A percentile compares a stretch with the other conserved stretches of the same genome.
These are phyloP conservation scores for Chaetomium globosum DNA, from an alignment of 2,329 filamentous ascomycete species.

Conservation along the genomic window DNA sequence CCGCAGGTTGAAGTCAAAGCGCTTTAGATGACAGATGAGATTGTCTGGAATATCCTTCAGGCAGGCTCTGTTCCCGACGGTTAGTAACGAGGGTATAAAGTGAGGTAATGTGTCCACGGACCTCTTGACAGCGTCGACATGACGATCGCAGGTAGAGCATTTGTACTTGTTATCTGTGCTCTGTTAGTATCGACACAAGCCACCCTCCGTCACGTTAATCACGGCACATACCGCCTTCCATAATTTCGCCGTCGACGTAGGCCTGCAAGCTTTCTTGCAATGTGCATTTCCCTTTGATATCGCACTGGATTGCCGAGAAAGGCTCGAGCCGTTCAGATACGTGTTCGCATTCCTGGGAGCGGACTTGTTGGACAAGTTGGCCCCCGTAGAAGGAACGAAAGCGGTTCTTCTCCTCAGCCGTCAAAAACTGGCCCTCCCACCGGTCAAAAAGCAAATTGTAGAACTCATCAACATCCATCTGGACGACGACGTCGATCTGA, in stretches of 20 bases:
- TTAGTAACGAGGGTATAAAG: conserved; percentile 16
- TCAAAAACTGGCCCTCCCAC: conserved; percentile 79
- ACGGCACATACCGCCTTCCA: conserved; percentile 73
- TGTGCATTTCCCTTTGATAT: conserved; percentile 86
- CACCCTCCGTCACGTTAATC: background rate
- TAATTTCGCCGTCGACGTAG: conserved; percentile 94
- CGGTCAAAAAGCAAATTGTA: conserved; percentile 92
- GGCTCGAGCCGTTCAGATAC: conserved; percentile 88
- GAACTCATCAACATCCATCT: conserved; percentile 99
- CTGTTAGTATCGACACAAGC: conserved; percentile 9
- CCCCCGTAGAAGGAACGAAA: conserved; percentile 89
- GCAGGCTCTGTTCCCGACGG: conserved; percentile 64
- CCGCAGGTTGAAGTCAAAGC: conserved; percentile 78
- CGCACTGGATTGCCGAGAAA: conserved; percentile 93
- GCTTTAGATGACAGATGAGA: conserved; percentile 90
- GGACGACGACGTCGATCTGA: conserved; percentile 80
- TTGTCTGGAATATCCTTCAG: conserved; percentile 92
- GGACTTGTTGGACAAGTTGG: conserved; percentile 89
- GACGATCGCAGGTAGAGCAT: conserved; percentile 83
- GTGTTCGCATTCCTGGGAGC: conserved; percentile 90
- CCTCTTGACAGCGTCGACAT: conserved; percentile 92
- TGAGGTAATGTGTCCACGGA: conserved; percentile 40
- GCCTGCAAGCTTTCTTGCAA: conserved; percentile 86
- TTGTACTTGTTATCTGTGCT: conserved; percentile 90
- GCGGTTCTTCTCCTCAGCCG: conserved; percentile 66